These are phyloP conservation scores for Cercospora janseana DNA, from an alignment of 2,329 filamentous ascomycete genomes.

Conservation along the genomic window DNA sequence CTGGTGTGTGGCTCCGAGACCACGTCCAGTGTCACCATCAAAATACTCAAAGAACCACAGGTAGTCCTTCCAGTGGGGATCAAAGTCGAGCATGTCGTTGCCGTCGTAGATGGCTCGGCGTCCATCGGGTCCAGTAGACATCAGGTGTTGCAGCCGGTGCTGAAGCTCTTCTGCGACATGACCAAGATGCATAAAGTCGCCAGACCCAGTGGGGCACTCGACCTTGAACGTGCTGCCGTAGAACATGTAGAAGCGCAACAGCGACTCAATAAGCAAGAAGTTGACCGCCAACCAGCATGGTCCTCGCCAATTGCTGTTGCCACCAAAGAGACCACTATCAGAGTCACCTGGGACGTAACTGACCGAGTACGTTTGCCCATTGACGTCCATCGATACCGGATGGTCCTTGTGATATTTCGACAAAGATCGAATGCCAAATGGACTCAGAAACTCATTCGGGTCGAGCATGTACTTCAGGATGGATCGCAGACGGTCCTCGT, in stretches of 20 bases:
- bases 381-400: slow-evolving; percentile 93
- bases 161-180: slow-evolving; percentile 94
- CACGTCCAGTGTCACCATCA: slow-evolving; percentile 84
- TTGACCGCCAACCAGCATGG: slow-evolving; percentile 97
- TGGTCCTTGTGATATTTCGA: slow-evolving; percentile 89
- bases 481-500: slow-evolving; percentile 84
- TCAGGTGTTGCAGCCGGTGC: slow-evolving; percentile 88
- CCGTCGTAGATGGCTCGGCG: slow-evolving; percentile 84
- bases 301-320: slow-evolving; percentile 95
- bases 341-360: slow-evolving; percentile 93
- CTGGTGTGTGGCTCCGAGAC: slow-evolving; percentile 88
- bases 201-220: slow-evolving; percentile 90
- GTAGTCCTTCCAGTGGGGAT: slow-evolving; percentile 88
- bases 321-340: slow-evolving; percentile 89
- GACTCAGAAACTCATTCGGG: slow-evolving; percentile 86
- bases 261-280: slow-evolving; percentile 86
- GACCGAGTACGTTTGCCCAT: slow-evolving; percentile 84
- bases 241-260: slow-evolving; percentile 95
- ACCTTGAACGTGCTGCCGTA: slow-evolving; percentile 86
- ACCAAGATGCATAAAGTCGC: slow-evolving; percentile 91
- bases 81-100: slow-evolving; percentile 82
- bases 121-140: slow-evolving; percentile 78
- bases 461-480: slow-evolving; percentile 91
- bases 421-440: slow-evolving; percentile 85
- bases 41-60: slow-evolving; percentile 99